These are phyloP conservation scores for Colletotrichum siamense DNA, from an alignment of 2,329 filamentous ascomycete genomes.

Conservation along the genomic window DNA sequence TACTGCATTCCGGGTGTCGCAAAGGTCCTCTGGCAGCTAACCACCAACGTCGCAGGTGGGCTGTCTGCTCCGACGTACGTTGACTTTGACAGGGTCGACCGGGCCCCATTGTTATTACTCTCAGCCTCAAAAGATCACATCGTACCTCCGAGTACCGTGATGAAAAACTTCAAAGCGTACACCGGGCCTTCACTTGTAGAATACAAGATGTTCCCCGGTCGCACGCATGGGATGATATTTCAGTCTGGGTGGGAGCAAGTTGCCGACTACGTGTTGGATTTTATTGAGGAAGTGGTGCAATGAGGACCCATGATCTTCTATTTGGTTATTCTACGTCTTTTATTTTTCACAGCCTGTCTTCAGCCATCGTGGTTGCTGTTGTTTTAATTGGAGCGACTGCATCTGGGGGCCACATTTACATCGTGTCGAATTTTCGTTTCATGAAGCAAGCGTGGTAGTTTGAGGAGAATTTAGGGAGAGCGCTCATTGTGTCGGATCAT, in stretches of 20 bases:
- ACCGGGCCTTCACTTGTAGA: slow-evolving; percentile 19
- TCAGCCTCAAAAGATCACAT: slow-evolving; percentile 25
- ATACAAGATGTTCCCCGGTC: slow-evolving; percentile 23
- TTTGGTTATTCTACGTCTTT: neutral
- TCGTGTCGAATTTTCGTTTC: accelerated
- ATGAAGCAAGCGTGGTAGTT: neutral
- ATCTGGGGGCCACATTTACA: accelerated
- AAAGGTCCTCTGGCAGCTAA: slow-evolving; percentile 26
- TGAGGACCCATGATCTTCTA: neutral
- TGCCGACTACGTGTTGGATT: slow-evolving; percentile 5
- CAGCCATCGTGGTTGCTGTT: neutral
- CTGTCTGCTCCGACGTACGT: slow-evolving; percentile 14
- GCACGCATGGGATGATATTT: slow-evolving; percentile 26
- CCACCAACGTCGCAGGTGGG: slow-evolving; percentile 9
- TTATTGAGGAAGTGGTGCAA: neutral
- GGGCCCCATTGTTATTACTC: slow-evolving; percentile 22
- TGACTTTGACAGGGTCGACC: slow-evolving; percentile 13
- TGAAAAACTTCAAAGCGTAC: slow-evolving; percentile 24
- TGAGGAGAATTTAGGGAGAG: neutral
- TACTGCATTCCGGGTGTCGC: slow-evolving; percentile 26
- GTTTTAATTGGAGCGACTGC: accelerated
- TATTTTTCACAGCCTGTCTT: neutral
- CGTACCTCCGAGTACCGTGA: slow-evolving; percentile 22
- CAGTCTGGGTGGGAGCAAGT: slow-evolving; percentile 24
- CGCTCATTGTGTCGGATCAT: neutral